Evolutionary conservation across 2,329 filamentous ascomycete species (phyloP), one percentile per base, ranked within the genome.

Genomic region (Alternaria sp.): DNA sequence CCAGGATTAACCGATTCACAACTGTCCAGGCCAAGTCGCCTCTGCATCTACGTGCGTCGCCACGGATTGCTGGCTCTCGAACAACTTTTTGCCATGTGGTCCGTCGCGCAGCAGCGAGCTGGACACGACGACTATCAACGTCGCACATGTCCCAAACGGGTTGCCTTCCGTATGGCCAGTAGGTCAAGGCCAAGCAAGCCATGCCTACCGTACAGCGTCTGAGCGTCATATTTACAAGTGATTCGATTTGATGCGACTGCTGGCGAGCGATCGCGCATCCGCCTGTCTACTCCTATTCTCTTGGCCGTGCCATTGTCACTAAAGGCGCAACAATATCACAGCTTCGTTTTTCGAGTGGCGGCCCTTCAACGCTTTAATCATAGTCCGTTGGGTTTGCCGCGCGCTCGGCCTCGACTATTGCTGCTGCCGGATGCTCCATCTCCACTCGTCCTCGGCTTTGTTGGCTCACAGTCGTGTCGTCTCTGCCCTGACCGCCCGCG

Each of bases 111-210:
- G 21, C 44, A 50, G 36, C 45, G 19, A 45, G 19, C 32, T 15
- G 28, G 52, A 28, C 53, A 57, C 52, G 25, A 54, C 51, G 15
- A 46, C 21, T n/a, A 28, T 28, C 17, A n/a, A 49, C 53, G 51
- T 50, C 57, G 46, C 59, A 25, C 54, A 55, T 62, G 21, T 26
- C 40, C 63, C 51, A 55, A 65, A 59, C 26, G 53, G 50, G 47
- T 17, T 54, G 50, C 46, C 62, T 60, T 65, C 59, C 47, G 32
- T 63, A 55, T 57, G 64, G 64, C 45, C 60, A 28, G 63, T 61
- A 67, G 60, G 65, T 67, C 64, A 23, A 62, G 58, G 62, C 69
- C 69, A 70, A 70, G 69, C 12, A 21, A 43, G 36, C 36, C 36
- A 40, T 52, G 61, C 57, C 57, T 59, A 53, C 30, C 30, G 40